A percentile compares a stretch with the other conserved stretches of the same genome.
Evolutionary conservation across 164 flowering plant genomes (phyloP).

Genomic region (Aristolochia contorta): DNA sequence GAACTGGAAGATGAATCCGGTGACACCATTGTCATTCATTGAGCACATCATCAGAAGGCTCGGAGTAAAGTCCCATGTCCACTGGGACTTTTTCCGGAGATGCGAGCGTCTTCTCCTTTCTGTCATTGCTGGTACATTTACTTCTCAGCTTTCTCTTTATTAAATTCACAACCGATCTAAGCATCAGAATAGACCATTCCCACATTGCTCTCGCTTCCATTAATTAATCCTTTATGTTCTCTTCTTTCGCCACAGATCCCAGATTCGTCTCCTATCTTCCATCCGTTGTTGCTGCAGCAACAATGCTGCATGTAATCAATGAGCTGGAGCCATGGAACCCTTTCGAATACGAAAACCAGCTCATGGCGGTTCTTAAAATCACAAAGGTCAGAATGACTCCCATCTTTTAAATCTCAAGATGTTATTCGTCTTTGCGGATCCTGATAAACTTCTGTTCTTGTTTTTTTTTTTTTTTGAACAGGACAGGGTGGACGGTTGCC

Average conservation of each 20-base stretch:
- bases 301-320: constrained; percentile 57
- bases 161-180: not conserved
- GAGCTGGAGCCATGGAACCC: constrained; percentile 45
- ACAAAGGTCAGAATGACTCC: constrained; percentile 34
- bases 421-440: not conserved
- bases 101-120: constrained; percentile 47
- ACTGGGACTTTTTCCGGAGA: constrained; percentile 45
- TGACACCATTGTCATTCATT: constrained; percentile 65
- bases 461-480: constrained; percentile 11
- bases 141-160: constrained; percentile 2
- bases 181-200: not conserved
- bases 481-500: constrained; percentile 59
- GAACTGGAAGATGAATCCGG: constrained; percentile 84
- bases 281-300: constrained; percentile 63
- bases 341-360: constrained; percentile 44
- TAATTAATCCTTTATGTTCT: not conserved
- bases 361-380: constrained; percentile 47
- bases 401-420: not conserved
- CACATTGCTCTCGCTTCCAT: not conserved
- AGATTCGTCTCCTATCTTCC: constrained; percentile 32
- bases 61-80: constrained; percentile 34
- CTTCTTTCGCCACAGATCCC: constrained; percentile 21
- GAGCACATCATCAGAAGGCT: constrained; percentile 59
- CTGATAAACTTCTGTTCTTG: not conserved
- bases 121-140: constrained; percentile 39